Percentiles rank a stretch among this genome's conserved stretches.
Conservation (phyloP, 305 asterid species). For the Fraxinus sp. region DNA sequence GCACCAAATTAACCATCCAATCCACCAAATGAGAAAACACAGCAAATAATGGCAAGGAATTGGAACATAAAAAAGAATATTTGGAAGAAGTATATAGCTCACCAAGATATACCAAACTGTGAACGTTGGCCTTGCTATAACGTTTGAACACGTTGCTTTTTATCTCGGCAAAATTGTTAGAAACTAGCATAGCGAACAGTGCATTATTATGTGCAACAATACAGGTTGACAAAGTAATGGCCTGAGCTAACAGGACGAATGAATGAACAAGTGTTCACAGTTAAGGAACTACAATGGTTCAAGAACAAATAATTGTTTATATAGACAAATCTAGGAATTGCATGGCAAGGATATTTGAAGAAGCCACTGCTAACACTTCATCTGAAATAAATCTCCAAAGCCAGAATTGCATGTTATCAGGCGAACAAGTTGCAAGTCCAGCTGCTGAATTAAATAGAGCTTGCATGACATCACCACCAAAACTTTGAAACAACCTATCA, state of each 20-base stretch:
- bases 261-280: constrained; percentile 80
- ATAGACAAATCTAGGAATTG: constrained; percentile 1
- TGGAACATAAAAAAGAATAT: neutral
- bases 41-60: constrained; percentile 8
- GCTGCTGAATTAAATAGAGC: constrained; percentile 86
- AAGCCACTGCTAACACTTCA: constrained; percentile 70
- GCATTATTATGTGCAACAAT: constrained; percentile 98
- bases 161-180: constrained; percentile 97
- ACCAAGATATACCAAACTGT: constrained; percentile 85
- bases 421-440: constrained; percentile 77
- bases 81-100: constrained; percentile 38
- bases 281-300: constrained; percentile 52
- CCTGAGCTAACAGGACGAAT: constrained; percentile 95
- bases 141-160: constrained; percentile 97
- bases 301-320: constrained; percentile 2
- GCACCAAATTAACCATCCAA: neutral
- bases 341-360: constrained; percentile 86
- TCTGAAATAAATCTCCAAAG: constrained; percentile 74
- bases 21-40: neutral
- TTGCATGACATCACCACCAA: constrained; percentile 96
- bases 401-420: constrained; percentile 59
- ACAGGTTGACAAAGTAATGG: constrained; percentile 89
- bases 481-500: constrained; percentile 87
- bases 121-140: constrained; percentile 88
- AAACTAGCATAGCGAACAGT: constrained; percentile 86